A percentile compares a stretch with the other conserved stretches of the same genome.
Evolutionary conservation across 306 rosid species (phyloP).

Genomic region (Vigna hirtella): DNA sequence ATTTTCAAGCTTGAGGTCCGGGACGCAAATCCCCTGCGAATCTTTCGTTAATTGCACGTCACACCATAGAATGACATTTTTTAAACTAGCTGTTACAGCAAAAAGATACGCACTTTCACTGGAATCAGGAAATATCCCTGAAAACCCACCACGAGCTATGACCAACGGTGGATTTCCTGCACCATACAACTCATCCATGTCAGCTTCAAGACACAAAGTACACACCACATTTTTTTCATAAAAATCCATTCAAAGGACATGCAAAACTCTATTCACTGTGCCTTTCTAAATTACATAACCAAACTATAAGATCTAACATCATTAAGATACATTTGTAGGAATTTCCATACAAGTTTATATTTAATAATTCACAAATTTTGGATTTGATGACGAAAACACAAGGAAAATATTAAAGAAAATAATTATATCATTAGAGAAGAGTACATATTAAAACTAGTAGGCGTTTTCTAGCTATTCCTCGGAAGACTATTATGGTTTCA

Average conservation of each 20-base stretch:
- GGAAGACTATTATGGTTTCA: too few species aligned
- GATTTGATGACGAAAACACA: too few species aligned
- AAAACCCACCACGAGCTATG: conserved; percentile 87
- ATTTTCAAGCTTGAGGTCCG: conserved; percentile 62
- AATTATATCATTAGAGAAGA: too few species aligned
- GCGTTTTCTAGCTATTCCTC: too few species aligned
- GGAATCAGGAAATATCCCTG: conserved; percentile 86
- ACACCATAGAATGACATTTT: conserved; percentile 62
- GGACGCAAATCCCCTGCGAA: conserved; percentile 70
- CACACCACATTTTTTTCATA: background rate
- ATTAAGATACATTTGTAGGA: too few species aligned
- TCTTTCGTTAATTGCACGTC: conserved; percentile 86
- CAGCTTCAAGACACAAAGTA: conserved; percentile 11
- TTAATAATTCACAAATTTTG: too few species aligned
- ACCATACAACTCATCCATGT: background rate
- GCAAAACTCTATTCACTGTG: background rate
- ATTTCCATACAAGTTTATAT: too few species aligned
- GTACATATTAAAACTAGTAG: too few species aligned
- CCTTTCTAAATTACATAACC: background rate
- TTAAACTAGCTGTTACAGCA: conserved; percentile 38
- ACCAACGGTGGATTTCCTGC: conserved; percentile 77
- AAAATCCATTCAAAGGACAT: too few species aligned
- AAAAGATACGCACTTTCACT: conserved; percentile 48
- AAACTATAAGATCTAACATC: background rate
- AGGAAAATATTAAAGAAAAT: too few species aligned